Evolutionary conservation across 2,329 filamentous ascomycete genomes (phyloP).

Genomic region (Sarocladium oryzae): DNA sequence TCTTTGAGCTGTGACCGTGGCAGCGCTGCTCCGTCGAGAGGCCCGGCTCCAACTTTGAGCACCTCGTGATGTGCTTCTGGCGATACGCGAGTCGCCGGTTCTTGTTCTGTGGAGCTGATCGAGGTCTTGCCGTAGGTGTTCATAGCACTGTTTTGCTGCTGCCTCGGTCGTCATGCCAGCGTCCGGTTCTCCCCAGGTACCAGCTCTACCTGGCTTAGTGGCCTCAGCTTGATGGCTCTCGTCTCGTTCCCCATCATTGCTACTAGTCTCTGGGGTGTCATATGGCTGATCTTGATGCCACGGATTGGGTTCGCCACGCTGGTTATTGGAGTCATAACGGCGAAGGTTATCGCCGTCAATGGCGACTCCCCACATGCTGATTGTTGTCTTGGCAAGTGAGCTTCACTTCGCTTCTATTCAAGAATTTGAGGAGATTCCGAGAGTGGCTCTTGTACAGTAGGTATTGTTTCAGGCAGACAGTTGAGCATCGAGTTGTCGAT

Average conservation of each 20-base stretch:
- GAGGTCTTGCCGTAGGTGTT: slow-evolving; percentile 27
- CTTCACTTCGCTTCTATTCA: too few relatives aligned
- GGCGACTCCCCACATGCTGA: slow-evolving; percentile 25
- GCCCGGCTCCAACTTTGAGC: background rate
- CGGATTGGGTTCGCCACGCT: slow-evolving; percentile 12
- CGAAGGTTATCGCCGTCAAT: slow-evolving; percentile 26
- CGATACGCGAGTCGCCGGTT: slow-evolving; percentile 27
- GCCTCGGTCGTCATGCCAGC: slow-evolving; percentile 27
- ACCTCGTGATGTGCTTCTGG: slow-evolving; percentile 10
- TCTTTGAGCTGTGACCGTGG: background rate
- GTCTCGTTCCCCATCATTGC: slow-evolving; percentile 13
- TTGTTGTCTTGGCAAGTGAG: too few relatives aligned
- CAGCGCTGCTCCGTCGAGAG: background rate
- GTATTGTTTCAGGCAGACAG: too few relatives aligned
- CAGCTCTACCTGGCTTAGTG: slow-evolving; percentile 16
- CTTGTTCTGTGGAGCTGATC: slow-evolving; percentile 26
- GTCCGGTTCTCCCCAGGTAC: slow-evolving; percentile 32
- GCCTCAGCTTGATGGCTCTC: slow-evolving; percentile 11
- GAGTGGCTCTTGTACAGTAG: too few relatives aligned
- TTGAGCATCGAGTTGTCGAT: too few relatives aligned
- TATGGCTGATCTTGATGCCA: background rate
- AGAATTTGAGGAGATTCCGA: too few relatives aligned
- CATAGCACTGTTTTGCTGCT: slow-evolving; percentile 28
- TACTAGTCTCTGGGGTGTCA: slow-evolving; percentile 7
- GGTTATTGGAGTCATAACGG: slow-evolving; percentile 23